Evolutionary conservation across 352 stramenopile species (phyloP).

Genomic region (Globisporangium emineosum): DNA sequence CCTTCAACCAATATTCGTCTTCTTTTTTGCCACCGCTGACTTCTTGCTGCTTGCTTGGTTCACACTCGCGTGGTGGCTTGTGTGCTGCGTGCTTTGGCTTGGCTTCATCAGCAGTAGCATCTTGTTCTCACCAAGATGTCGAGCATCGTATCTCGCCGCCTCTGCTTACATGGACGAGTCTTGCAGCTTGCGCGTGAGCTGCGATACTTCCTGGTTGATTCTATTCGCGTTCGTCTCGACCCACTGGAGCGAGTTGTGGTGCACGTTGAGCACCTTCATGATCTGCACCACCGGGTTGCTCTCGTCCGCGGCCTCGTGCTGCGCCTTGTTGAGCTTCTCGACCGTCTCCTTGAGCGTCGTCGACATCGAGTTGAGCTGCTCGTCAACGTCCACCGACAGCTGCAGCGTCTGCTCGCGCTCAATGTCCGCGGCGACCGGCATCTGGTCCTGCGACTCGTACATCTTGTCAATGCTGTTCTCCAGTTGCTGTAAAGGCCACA

Average conservation of each 20-base stretch:
- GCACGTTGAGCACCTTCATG: constrained; percentile 88
- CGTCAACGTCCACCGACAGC: constrained; percentile 82
- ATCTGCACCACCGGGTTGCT: constrained; percentile 84
- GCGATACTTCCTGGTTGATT: constrained; percentile 65
- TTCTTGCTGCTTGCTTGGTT: neutral
- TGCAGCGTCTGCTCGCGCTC: constrained; percentile 85
- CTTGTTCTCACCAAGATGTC: too few species aligned
- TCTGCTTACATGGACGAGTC: constrained; percentile 49
- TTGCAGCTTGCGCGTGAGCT: constrained; percentile 68
- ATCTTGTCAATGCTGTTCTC: constrained; percentile 89
- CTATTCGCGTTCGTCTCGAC: constrained; percentile 69
- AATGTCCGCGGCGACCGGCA: constrained; percentile 81
- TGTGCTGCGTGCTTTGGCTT: neutral
- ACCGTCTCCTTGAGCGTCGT: constrained; percentile 86
- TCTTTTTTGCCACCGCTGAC: neutral
- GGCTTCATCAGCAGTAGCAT: neutral
- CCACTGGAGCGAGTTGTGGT: constrained; percentile 88
- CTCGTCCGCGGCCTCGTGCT: constrained; percentile 64
- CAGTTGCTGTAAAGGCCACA: constrained; percentile 47
- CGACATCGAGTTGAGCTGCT: constrained; percentile 86
- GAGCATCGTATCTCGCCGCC: too few species aligned
- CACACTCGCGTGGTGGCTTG: neutral
- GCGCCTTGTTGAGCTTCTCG: constrained; percentile 83
- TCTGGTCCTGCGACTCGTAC: constrained; percentile 84
- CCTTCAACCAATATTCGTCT: neutral